Evolutionary conservation across 2,329 filamentous ascomycete species (phyloP).

Genomic region (Tolypocladium amazonense): DNA sequence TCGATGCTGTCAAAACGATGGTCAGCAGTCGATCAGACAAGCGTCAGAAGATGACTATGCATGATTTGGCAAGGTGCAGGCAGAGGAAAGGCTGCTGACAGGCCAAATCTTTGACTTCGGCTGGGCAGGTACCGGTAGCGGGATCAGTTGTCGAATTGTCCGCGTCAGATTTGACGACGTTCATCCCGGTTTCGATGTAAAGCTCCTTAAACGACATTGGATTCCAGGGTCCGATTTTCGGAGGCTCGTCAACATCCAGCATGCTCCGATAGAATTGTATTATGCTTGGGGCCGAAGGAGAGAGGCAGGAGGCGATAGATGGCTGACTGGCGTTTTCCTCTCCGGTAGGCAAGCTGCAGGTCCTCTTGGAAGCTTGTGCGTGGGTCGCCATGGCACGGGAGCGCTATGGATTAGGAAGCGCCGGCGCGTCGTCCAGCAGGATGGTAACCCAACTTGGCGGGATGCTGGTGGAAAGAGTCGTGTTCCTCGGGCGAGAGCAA

Average conservation of each 20-base stretch:
- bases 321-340: conserved; percentile 5
- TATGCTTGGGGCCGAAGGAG: conserved; percentile 6
- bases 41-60: conserved; percentile 1
- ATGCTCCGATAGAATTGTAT: conserved; percentile 37
- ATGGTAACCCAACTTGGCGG: conserved; percentile 33
- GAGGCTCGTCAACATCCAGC: conserved; percentile 40
- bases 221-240: conserved; percentile 30
- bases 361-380: conserved; percentile 17
- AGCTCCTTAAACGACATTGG: conserved; percentile 38
- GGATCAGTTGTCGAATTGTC: neutral
- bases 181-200: conserved; percentile 18
- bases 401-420: conserved; percentile 7
- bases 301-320: conserved; percentile 2
- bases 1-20: conserved; percentile 26
- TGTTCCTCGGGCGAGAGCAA: conserved; percentile 12
- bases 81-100: conserved; percentile 23
- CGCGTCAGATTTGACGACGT: conserved; percentile 7
- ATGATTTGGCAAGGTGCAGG: conserved; percentile 6
- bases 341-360: conserved; percentile 17
- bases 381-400: conserved; percentile 6
- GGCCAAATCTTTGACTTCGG: conserved; percentile 8
- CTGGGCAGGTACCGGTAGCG: neutral
- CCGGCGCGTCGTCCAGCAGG: conserved; percentile 29
- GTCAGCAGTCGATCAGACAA: conserved; percentile 6
- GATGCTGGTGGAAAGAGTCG: conserved; percentile 1